Evolutionary conservation across 2,329 filamentous ascomycete genomes (phyloP).

Genomic region (Paecilomyces dactylethromorphus): DNA sequence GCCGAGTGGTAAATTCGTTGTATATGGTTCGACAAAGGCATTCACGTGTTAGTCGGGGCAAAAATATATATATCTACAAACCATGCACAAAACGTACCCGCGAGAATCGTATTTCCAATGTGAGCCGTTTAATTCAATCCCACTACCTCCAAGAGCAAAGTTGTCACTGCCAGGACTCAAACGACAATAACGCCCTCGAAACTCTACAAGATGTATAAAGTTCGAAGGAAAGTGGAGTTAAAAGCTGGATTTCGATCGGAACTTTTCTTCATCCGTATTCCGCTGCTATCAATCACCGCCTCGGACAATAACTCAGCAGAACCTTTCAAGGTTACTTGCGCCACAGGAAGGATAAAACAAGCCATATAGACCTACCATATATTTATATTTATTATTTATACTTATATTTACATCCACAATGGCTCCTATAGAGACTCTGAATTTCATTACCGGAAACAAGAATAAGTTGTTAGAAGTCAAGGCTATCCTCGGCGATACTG

Average conservation of each 20-base stretch:
- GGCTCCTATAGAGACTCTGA: constrained; percentile 49
- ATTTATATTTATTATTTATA: background rate
- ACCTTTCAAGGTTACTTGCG: background rate
- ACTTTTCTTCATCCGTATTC: background rate
- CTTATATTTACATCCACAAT: background rate
- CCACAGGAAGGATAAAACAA: background rate
- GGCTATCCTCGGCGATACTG: constrained; percentile 68
- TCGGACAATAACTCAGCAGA: background rate
- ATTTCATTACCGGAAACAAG: constrained; percentile 95
- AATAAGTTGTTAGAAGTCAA: constrained; percentile 90
- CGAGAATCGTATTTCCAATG: too few species aligned
- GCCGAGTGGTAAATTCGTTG: background rate
- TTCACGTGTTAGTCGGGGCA: too few species aligned
- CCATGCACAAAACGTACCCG: too few species aligned
- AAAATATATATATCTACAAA: too few species aligned
- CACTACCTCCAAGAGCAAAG: too few species aligned
- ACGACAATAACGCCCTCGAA: background rate
- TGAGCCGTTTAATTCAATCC: too few species aligned
- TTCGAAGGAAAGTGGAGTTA: background rate
- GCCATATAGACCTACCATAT: background rate
- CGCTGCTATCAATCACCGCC: background rate
- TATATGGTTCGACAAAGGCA: background rate
- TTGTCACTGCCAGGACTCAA: too few species aligned
- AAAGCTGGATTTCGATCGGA: background rate
- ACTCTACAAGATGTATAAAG: background rate